These are phyloP conservation scores for Mercurialis annua DNA, from an alignment of 345 rosid genomes.

Conservation along the genomic window DNA sequence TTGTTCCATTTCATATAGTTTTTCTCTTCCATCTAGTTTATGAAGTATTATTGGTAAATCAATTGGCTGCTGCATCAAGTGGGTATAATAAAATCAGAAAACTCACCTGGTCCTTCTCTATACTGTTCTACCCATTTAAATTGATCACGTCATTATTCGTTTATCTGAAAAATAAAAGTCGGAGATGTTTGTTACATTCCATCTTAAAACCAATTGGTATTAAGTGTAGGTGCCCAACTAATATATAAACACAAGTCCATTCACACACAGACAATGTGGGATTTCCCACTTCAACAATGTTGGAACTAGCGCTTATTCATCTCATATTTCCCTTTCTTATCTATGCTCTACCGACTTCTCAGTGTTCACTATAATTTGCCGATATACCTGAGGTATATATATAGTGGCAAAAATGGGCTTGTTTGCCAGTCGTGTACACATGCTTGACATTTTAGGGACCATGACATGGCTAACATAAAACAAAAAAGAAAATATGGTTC, in stretches of 20 bases:
- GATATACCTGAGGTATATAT: neutral
- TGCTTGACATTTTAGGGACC: too few species aligned
- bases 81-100: neutral
- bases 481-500: neutral
- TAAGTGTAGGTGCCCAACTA: too few species aligned
- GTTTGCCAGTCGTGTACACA: too few species aligned
- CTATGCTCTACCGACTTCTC: neutral
- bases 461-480: neutral
- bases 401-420: neutral
- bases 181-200: too few species aligned
- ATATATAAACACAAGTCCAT: too few species aligned
- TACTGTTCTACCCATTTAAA: neutral
- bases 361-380: neutral
- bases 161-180: neutral
- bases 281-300: too few species aligned
- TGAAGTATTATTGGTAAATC: neutral
- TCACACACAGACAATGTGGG: too few species aligned
- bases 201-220: too few species aligned
- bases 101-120: neutral
- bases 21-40: neutral
- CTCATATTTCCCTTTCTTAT: neutral
- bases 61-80: neutral
- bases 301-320: too few species aligned
- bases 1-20: neutral
- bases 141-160: neutral